A percentile compares a stretch with the other conserved stretches of the same genome.
phyloP scores from a whole-genome alignment of 2,329 filamentous ascomycete species.

The Monosporascus sp. region DNA sequence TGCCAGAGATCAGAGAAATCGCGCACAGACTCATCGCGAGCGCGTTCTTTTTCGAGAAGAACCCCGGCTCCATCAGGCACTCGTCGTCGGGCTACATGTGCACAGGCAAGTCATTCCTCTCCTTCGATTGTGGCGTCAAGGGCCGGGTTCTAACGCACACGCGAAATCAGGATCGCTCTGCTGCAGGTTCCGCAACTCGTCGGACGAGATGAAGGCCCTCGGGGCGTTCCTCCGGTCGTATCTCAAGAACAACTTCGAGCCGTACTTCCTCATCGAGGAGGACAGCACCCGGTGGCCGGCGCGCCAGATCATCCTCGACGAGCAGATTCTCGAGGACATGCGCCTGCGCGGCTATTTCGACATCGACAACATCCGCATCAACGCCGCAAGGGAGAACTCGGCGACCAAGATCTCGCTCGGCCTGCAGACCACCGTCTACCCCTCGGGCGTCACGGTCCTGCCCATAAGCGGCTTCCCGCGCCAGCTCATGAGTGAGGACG shows the following conservation, averaged over 20 bases:
- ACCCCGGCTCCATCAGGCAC: constrained; percentile 21
- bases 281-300: constrained; percentile 13
- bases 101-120: constrained; percentile 17
- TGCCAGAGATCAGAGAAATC: constrained; percentile 20
- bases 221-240: constrained; percentile 25
- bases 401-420: constrained; percentile 22
- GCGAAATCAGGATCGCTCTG: constrained; percentile 20
- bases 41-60: constrained; percentile 28
- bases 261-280: constrained; percentile 25
- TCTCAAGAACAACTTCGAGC: constrained; percentile 26
- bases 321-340: constrained; percentile 24
- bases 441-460: constrained; percentile 18
- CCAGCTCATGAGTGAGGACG: constrained; percentile 23
- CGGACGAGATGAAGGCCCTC: constrained; percentile 22
- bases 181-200: constrained; percentile 22
- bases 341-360: constrained; percentile 24
- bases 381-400: constrained; percentile 16
- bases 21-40: constrained; percentile 26
- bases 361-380: constrained; percentile 20
- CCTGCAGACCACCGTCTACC: constrained; percentile 16
- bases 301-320: constrained; percentile 19
- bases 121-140: neutral
- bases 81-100: constrained; percentile 21
- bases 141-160: neutral
- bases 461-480: constrained; percentile 27